Base-by-base conservation (phyloP, 2,329 filamentous ascomycete genomes). In the Mollisiaceae sp. region DNA sequence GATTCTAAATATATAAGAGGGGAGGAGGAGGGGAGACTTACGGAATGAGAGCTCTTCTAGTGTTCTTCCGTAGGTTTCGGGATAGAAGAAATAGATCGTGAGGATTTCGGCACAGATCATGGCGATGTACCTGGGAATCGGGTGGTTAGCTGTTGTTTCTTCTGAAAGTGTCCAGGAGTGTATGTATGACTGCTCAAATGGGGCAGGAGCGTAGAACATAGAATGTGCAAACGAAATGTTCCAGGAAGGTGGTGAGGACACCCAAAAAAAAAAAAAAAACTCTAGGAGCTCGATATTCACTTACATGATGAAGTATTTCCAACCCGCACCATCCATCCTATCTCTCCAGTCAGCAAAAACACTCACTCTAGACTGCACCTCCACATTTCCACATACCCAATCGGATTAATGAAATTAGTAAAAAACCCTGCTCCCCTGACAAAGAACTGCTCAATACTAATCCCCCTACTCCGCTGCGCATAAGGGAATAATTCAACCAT, bases 401-500 rank as follows among this genome's bases (percentile, higher is more conserved):
- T 79, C 0, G 81, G 80, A 68, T 82, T 82, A 61, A 82, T 77
- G 52, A 79, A 81, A 4, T 77, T 81, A 45, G 79, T 78, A 72
- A 82, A 81, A 77, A 85, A 85, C 14, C 77, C 75, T n/a, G 80
- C 82, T 3, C 77, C 71, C 60, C 81, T 75, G 20, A 74, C 71
- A 55, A 74, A 77, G 59, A 76, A 70, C 64, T 78, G 75, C 60
- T 75, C 73, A 56, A 77, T 70, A 22, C 67, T 54, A 36, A 72
- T 68, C 38, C 70, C 70, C 15, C 70, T 64, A 22, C 69, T 66
- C 5, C 70, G 62, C 43, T 71, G 67, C 1, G 83, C 78, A 71
- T 84, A 89, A 0, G 86, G 86, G 78, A 86, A 87, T 0, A 88
- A 75, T 67, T 89, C 86, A 24, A 88, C 78, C 4, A 88, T 79